Conservation (phyloP, 2,329 filamentous ascomycete genomes). For the Claviceps citrina region DNA sequence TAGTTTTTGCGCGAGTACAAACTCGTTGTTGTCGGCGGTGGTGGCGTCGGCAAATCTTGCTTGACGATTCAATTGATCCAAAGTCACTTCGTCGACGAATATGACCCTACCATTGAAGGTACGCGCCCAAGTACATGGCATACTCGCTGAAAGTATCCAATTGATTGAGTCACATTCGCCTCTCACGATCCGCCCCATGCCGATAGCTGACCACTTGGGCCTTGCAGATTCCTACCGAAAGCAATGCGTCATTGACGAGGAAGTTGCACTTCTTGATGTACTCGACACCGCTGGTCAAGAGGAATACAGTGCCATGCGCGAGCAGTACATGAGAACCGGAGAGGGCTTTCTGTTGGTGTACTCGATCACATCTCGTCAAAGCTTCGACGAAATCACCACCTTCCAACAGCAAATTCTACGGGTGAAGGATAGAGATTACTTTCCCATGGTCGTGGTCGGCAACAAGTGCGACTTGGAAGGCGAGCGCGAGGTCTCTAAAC, state of each 20-base stretch:
- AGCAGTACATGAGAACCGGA: constrained; percentile 99
- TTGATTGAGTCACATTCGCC: neutral
- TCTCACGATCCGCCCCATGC: neutral
- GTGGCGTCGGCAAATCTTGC: constrained; percentile 97
- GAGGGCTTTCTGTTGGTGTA: constrained; percentile 97
- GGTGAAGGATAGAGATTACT: constrained; percentile 99
- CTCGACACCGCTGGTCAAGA: constrained; percentile 97
- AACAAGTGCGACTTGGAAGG: constrained; percentile 98
- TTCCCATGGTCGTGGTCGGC: constrained; percentile 95
- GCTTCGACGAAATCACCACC: constrained; percentile 95
- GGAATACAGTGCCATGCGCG: constrained; percentile 97
- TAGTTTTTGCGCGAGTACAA: constrained; percentile 87
- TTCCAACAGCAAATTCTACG: constrained; percentile 97
- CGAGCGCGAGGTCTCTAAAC: constrained; percentile 79
- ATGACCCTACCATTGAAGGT: constrained; percentile 99
- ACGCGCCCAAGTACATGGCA: constrained; percentile 3
- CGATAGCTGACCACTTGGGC: constrained; percentile 8
- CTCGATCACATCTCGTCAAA: constrained; percentile 93
- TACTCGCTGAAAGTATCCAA: neutral
- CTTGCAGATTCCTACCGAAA: constrained; percentile 94
- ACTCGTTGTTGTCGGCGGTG: constrained; percentile 90
- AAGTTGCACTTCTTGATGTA: constrained; percentile 92
- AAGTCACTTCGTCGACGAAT: constrained; percentile 98
- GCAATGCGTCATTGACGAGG: constrained; percentile 97
- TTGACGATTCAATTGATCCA: constrained; percentile 93